Percentiles rank a stretch among this genome's conserved stretches.
phyloP scores from a whole-genome alignment of 257 asterid species.

The Solanum virginianum region DNA sequence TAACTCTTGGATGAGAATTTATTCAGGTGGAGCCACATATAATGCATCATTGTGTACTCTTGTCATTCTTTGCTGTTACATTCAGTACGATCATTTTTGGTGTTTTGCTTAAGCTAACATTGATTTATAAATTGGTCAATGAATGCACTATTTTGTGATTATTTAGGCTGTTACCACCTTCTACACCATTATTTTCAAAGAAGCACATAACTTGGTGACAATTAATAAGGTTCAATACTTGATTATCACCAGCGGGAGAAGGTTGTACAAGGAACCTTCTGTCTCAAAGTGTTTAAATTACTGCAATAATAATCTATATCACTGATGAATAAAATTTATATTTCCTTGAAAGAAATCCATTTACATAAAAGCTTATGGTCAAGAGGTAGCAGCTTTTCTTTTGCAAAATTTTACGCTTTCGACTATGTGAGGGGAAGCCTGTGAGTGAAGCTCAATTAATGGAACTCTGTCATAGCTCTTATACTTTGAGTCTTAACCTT shows the following conservation, averaged over 20 bases:
- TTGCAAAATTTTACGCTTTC: background rate
- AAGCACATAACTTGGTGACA: background rate
- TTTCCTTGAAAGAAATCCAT: background rate
- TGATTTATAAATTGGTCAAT: conserved; percentile 6
- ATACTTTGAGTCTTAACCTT: background rate
- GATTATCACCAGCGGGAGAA: background rate
- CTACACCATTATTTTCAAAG: background rate
- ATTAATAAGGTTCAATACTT: background rate
- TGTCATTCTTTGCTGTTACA: conserved; percentile 24
- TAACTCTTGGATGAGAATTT: conserved; percentile 14
- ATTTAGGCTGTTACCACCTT: background rate
- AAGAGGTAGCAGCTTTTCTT: background rate
- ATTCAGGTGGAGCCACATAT: conserved; percentile 17
- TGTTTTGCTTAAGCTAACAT: conserved; percentile 7
- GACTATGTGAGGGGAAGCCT: background rate
- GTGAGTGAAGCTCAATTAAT: background rate
- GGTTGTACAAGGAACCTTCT: background rate
- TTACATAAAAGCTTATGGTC: background rate
- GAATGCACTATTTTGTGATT: conserved; percentile 2
- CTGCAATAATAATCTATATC: background rate
- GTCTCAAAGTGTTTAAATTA: background rate
- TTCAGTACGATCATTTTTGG: conserved; percentile 1
- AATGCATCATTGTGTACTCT: conserved; percentile 9
- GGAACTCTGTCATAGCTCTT: background rate
- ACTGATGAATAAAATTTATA: background rate